phyloP scores from a whole-genome alignment of 2,329 filamentous ascomycete genomes.

The Lecanicillium sp. region DNA sequence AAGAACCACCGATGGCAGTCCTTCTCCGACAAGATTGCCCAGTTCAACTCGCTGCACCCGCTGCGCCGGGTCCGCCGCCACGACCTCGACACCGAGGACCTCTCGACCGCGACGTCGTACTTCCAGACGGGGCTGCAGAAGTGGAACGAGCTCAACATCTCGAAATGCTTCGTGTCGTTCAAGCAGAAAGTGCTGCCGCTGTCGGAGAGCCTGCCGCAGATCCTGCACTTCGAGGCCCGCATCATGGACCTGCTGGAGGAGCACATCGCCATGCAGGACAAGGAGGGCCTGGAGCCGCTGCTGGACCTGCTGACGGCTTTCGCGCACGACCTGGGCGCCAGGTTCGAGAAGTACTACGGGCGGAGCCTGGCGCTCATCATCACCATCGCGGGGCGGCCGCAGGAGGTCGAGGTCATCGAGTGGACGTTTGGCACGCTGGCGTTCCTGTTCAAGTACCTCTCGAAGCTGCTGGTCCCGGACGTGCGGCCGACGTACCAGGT shows the following conservation, averaged over 20 bases:
- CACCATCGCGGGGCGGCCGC: conserved; percentile 68
- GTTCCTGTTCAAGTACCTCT: conserved; percentile 96
- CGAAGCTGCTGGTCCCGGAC: conserved; percentile 77
- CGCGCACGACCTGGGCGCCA: conserved; percentile 82
- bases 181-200: conserved; percentile 67
- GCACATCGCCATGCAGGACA: conserved; percentile 72
- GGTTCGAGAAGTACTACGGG: conserved; percentile 85
- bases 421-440: conserved; percentile 94
- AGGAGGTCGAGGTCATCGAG: conserved; percentile 85
- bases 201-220: conserved; percentile 84
- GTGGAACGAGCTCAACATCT: conserved; percentile 90
- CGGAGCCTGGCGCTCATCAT: conserved; percentile 69
- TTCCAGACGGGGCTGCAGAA: conserved; percentile 75
- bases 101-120: conserved; percentile 74
- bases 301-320: conserved; percentile 86
- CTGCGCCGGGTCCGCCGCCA: conserved; percentile 83
- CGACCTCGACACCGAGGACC: conserved; percentile 73
- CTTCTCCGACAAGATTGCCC: conserved; percentile 83
- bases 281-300: conserved; percentile 76
- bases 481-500: conserved; percentile 77
- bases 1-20: conserved; percentile 88
- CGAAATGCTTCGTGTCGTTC: conserved; percentile 73
- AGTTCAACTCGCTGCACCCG: conserved; percentile 84
- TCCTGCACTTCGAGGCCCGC: conserved; percentile 81
- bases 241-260: conserved; percentile 73